phyloP scores from a whole-genome alignment of 192 early-diverging fungal genomes.

The Linnemannia schmuckeri region DNA sequence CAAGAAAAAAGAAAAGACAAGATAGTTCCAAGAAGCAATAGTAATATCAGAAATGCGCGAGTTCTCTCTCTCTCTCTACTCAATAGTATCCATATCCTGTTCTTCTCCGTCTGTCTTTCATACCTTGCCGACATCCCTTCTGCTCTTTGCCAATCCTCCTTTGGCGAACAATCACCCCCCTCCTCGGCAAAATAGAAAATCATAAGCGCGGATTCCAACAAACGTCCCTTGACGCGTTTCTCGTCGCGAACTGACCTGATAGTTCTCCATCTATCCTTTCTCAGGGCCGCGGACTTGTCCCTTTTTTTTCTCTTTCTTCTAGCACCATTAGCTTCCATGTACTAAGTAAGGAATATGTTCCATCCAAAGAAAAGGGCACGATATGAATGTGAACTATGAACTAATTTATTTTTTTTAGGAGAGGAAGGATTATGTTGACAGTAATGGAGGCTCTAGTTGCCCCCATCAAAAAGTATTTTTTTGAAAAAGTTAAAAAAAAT shows the following conservation, averaged over 20 bases:
- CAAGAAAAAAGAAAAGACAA: not conserved
- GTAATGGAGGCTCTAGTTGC: not conserved
- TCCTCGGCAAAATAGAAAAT: not conserved
- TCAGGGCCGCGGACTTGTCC: not conserved
- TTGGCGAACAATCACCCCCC: not conserved
- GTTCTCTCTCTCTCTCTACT: not conserved
- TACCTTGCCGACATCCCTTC: too few species aligned
- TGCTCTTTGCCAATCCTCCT: too few species aligned
- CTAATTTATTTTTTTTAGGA: not conserved
- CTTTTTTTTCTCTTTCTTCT: not conserved
- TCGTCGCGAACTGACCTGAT: constrained; percentile 32
- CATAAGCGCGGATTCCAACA: not conserved
- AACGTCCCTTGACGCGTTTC: constrained; percentile 7
- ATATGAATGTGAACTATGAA: not conserved
- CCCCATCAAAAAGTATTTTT: not conserved
- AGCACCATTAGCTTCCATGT: not conserved
- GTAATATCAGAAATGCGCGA: not conserved
- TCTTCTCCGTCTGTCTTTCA: not conserved
- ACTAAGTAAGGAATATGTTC: not conserved
- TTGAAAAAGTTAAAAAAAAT: not conserved
- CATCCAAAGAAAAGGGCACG: not conserved
- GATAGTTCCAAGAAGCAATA: too few species aligned
- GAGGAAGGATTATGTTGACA: not conserved
- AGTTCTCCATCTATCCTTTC: not conserved
- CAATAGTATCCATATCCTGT: not conserved